These are phyloP conservation scores for Lactuca saligna DNA, from an alignment of 129 eudicot genomes.

Conservation along the genomic window DNA sequence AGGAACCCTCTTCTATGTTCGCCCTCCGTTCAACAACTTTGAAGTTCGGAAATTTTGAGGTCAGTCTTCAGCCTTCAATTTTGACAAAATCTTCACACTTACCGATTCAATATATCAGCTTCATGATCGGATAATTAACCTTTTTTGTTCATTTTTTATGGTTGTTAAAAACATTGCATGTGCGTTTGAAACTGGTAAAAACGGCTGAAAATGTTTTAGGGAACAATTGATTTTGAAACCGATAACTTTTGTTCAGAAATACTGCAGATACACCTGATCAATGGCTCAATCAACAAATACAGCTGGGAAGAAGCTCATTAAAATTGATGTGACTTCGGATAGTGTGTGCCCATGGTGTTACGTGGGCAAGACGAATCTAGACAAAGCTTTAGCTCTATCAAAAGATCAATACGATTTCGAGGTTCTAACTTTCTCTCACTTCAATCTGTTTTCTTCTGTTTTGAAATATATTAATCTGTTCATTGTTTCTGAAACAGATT, in stretches of 20 bases:
- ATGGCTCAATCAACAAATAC: slow-evolving; percentile 55
- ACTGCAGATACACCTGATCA: slow-evolving; percentile 30
- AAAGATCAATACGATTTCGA: slow-evolving; percentile 69
- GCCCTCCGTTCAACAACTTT: slow-evolving; percentile 30
- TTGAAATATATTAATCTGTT: neutral
- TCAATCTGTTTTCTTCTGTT: slow-evolving; percentile 4
- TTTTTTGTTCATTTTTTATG: neutral
- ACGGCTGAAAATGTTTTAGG: too few relatives aligned
- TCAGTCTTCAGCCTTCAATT: slow-evolving; percentile 20
- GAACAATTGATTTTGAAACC: neutral
- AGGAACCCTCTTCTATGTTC: slow-evolving; percentile 24
- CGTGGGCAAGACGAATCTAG: slow-evolving; percentile 91
- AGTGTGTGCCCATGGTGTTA: slow-evolving; percentile 96
- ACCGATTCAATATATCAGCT: neutral
- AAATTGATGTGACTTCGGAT: slow-evolving; percentile 72
- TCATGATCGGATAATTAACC: slow-evolving; percentile 7
- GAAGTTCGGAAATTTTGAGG: slow-evolving; percentile 31
- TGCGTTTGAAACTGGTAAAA: too few relatives aligned
- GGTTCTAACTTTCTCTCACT: slow-evolving; percentile 39
- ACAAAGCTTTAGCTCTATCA: slow-evolving; percentile 74
- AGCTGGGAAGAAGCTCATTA: slow-evolving; percentile 63
- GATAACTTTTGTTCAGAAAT: slow-evolving; percentile 21
- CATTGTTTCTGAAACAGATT: slow-evolving; percentile 44
- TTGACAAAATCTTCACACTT: slow-evolving; percentile 10
- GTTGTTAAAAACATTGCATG: slow-evolving; percentile 3